A percentile compares a stretch with the other conserved stretches of the same genome.
Conservation (phyloP, 768 basidiomycete species). For the Cyathus striatus region DNA sequence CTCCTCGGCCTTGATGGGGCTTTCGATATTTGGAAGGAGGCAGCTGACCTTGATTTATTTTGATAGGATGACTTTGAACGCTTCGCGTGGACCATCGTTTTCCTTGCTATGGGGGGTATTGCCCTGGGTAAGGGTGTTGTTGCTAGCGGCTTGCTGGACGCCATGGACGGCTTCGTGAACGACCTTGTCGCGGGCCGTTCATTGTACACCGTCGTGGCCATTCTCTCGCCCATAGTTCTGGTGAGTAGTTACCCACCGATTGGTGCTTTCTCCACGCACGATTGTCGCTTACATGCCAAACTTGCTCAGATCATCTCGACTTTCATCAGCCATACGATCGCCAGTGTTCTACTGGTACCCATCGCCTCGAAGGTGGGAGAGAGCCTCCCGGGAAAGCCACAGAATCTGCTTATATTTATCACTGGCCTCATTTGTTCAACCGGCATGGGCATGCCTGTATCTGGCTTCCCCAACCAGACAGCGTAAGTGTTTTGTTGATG, state of each 20-base stretch:
- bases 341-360: conserved; percentile 93
- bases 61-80: conserved; percentile 89
- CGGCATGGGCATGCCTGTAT: conserved; percentile 98
- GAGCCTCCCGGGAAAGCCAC: conserved; percentile 64
- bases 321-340: conserved; percentile 96
- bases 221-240: conserved; percentile 65
- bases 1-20: too few relatives aligned
- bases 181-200: conserved; percentile 54
- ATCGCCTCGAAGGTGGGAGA: conserved; percentile 88
- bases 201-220: conserved; percentile 66
- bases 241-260: conserved; percentile 41
- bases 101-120: conserved; percentile 97
- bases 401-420: conserved; percentile 86
- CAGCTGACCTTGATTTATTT: conserved; percentile 4
- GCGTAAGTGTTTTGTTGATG: conserved; percentile 53
- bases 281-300: background rate
- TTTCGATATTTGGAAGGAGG: conserved; percentile 1
- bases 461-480: conserved; percentile 98
- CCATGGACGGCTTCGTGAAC: conserved; percentile 64
- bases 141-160: conserved; percentile 80
- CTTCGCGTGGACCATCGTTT: conserved; percentile 92
- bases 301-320: conserved; percentile 70
- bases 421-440: conserved; percentile 90
- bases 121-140: conserved; percentile 92
- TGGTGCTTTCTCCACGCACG: conserved; percentile 2